Conservation (phyloP, 1,284 basidiomycete species). For the Boletus semigastroideus region DNA sequence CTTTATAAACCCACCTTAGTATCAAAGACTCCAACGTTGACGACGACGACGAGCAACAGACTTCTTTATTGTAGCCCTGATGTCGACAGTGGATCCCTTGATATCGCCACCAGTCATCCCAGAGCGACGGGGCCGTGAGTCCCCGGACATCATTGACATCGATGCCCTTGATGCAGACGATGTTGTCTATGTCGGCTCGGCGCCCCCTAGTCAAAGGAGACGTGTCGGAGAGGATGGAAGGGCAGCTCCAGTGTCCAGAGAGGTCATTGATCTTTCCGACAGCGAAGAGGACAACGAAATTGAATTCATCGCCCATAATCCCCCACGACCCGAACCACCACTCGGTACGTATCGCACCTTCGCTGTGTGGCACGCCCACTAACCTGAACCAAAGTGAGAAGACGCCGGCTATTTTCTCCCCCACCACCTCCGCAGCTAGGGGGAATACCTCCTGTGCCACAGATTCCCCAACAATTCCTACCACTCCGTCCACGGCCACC, state of each 20-base stretch:
- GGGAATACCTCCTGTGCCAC: conserved; percentile 41
- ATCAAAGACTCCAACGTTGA: conserved; percentile 17
- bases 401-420: conserved; percentile 42
- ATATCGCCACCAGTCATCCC: conserved; percentile 7
- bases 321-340: conserved; percentile 14
- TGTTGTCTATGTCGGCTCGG: conserved; percentile 19
- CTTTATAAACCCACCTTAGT: conserved; percentile 17
- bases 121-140: conserved; percentile 13
- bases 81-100: conserved; percentile 22
- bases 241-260: conserved; percentile 13
- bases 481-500: conserved; percentile 24
- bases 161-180: conserved; percentile 39
- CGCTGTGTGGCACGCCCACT: background rate
- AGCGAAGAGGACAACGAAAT: conserved; percentile 43
- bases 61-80: conserved; percentile 9
- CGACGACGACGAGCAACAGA: conserved; percentile 13
- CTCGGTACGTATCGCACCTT: conserved; percentile 18
- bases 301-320: conserved; percentile 27
- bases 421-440: conserved; percentile 38
- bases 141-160: conserved; percentile 40
- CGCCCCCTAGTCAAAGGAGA: conserved; percentile 31
- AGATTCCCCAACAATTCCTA: conserved; percentile 36
- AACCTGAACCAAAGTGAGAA: conserved; percentile 6
- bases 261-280: conserved; percentile 40
- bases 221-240: conserved; percentile 21